Evolutionary conservation across 1,284 basidiomycete species (phyloP).

Genomic region (Malassezia sympodialis): DNA sequence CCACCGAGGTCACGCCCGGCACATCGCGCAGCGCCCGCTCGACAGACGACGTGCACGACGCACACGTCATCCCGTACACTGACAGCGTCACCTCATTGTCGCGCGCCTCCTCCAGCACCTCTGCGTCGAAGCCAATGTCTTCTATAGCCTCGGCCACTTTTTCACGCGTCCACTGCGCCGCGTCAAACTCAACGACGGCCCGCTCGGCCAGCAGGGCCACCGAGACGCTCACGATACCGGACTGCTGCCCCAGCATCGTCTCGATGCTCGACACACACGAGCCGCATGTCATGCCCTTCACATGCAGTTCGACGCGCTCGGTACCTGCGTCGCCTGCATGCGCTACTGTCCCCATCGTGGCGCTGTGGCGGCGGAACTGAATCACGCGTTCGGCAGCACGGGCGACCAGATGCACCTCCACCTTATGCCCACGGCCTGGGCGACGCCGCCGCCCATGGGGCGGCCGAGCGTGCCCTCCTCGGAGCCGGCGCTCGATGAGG

Average conservation of each 20-base stretch:
- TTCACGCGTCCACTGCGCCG: slow-evolving; percentile 62
- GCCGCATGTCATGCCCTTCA: slow-evolving; percentile 87
- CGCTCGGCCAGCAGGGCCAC: slow-evolving; percentile 90
- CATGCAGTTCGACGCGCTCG: slow-evolving; percentile 52
- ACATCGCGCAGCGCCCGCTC: slow-evolving; percentile 65
- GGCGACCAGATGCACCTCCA: background rate
- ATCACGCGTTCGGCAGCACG: background rate
- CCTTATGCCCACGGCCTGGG: background rate
- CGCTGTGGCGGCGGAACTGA: background rate
- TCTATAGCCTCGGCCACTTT: slow-evolving; percentile 67
- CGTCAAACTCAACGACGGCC: slow-evolving; percentile 79
- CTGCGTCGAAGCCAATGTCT: slow-evolving; percentile 81
- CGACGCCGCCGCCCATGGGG: background rate
- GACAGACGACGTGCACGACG: slow-evolving; percentile 66
- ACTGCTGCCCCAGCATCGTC: slow-evolving; percentile 68
- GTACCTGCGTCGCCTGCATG: background rate
- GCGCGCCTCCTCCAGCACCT: background rate
- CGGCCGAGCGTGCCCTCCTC: slow-evolving; percentile 7
- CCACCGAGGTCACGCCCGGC: slow-evolving; percentile 28
- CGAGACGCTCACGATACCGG: slow-evolving; percentile 75
- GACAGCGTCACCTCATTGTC: slow-evolving; percentile 51
- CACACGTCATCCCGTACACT: slow-evolving; percentile 84
- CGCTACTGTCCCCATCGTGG: background rate
- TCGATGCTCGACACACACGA: slow-evolving; percentile 92
- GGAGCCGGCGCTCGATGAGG: slow-evolving; percentile 5